These are phyloP conservation scores for Tetrapisispora phaffii DNA, from an alignment of 805 yeast species.

Conservation along the genomic window DNA sequence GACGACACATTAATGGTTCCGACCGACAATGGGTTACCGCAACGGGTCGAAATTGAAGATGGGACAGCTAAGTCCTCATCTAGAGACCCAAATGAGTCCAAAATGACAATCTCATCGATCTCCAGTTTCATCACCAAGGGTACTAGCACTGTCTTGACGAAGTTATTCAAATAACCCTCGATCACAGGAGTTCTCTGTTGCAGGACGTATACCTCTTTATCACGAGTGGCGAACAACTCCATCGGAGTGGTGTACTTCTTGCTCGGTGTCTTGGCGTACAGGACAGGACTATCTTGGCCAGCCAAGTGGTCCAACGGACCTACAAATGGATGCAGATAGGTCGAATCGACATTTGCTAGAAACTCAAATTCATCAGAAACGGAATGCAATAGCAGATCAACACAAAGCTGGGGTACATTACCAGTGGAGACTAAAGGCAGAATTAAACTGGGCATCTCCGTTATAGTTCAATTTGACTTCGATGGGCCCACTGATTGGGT, in stretches of 20 bases:
- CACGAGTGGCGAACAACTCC: constrained; percentile 48
- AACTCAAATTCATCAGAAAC: constrained; percentile 32
- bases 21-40: constrained; percentile 12
- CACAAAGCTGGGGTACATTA: constrained; percentile 76
- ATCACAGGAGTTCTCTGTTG: constrained; percentile 81
- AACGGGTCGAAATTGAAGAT: background rate
- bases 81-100: constrained; percentile 66
- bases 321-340: constrained; percentile 66
- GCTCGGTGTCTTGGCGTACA: constrained; percentile 8
- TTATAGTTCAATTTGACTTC: background rate
- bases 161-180: constrained; percentile 46
- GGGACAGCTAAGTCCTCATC: constrained; percentile 12
- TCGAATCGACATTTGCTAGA: constrained; percentile 49
- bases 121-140: constrained; percentile 37
- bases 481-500: background rate
- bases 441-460: constrained; percentile 36
- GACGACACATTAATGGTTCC: constrained; percentile 20
- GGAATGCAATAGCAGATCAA: constrained; percentile 59
- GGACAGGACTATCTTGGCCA: constrained; percentile 8
- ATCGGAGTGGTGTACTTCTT: constrained; percentile 45
- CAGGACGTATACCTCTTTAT: constrained; percentile 41
- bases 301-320: constrained; percentile 57
- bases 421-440: constrained; percentile 81
- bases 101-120: constrained; percentile 41
- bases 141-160: constrained; percentile 40